These are phyloP conservation scores for Phytopythium kandeliae DNA, from an alignment of 352 stramenopile genomes.

Conservation along the genomic window DNA sequence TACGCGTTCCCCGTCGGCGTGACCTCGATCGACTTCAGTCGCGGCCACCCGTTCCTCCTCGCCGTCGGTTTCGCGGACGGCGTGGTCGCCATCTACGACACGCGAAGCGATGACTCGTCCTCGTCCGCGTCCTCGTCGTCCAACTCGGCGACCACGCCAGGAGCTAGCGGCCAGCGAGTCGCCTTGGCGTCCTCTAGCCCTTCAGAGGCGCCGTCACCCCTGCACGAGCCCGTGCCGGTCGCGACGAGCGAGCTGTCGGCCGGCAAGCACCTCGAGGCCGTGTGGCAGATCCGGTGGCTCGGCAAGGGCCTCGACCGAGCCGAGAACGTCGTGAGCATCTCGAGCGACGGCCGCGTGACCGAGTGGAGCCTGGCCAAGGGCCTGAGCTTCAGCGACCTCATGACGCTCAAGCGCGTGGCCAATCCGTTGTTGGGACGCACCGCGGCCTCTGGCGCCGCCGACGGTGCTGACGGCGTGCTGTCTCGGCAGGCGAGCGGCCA, in stretches of 20 bases:
- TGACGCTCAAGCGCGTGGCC: constrained; percentile 86
- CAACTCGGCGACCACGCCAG: background rate
- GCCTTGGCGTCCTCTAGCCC: background rate
- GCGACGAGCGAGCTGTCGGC: constrained; percentile 47
- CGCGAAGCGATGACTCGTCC: constrained; percentile 46
- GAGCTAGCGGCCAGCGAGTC: constrained; percentile 1
- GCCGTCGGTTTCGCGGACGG: constrained; percentile 89
- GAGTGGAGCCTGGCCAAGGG: constrained; percentile 94
- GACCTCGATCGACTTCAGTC: constrained; percentile 89
- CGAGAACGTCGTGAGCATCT: constrained; percentile 89
- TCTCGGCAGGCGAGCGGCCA: constrained; percentile 82
- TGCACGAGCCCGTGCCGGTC: constrained; percentile 33
- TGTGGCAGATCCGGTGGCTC: constrained; percentile 93
- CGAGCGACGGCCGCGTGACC: constrained; percentile 86
- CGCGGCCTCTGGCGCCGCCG: background rate
- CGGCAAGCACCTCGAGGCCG: constrained; percentile 85
- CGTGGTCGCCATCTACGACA: constrained; percentile 90
- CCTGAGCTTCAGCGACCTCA: constrained; percentile 82
- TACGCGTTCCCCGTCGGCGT: constrained; percentile 71
- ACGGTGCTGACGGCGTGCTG: constrained; percentile 67
- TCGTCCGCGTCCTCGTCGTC: constrained; percentile 9
- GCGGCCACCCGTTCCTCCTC: constrained; percentile 80
- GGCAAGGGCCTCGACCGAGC: constrained; percentile 76
- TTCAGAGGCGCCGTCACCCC: background rate
- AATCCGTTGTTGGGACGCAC: constrained; percentile 54